A percentile compares a stretch with the other conserved stretches of the same genome.
Evolutionary conservation across 2,329 filamentous ascomycete genomes (phyloP).

Genomic region (Diaporthe capsici): DNA sequence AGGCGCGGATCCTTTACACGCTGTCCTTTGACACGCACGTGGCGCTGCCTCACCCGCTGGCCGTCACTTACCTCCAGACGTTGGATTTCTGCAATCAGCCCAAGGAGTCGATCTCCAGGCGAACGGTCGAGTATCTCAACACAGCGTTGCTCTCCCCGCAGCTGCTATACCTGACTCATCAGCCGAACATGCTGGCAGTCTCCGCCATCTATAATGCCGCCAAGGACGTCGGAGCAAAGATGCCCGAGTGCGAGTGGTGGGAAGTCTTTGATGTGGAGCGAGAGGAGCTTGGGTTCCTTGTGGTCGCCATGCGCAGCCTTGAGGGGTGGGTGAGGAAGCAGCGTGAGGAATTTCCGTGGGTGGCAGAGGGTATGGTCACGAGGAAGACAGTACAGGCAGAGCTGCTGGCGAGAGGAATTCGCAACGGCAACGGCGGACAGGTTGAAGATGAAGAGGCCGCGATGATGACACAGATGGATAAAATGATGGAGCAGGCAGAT

Average conservation of each 20-base stretch:
- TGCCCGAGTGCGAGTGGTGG: conserved; percentile 94
- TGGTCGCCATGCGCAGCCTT: conserved; percentile 86
- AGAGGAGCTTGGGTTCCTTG: conserved; percentile 93
- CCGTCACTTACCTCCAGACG: conserved; percentile 92
- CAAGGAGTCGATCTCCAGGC: conserved; percentile 69
- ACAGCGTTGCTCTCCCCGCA: conserved; percentile 88
- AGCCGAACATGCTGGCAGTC: conserved; percentile 86
- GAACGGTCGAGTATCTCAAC: conserved; percentile 85
- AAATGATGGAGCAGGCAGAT: conserved; percentile 50
- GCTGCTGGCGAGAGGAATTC: conserved; percentile 66
- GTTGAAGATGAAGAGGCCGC: conserved; percentile 43
- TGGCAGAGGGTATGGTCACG: conserved; percentile 67
- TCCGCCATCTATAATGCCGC: conserved; percentile 93
- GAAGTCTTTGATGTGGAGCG: conserved; percentile 97
- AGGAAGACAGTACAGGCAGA: conserved; percentile 71
- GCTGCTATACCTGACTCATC: conserved; percentile 90
- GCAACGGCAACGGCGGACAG: conserved; percentile 48
- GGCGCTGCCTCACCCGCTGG: conserved; percentile 86
- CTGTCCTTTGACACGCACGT: conserved; percentile 89
- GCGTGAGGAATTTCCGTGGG: conserved; percentile 66
- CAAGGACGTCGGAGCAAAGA: conserved; percentile 79
- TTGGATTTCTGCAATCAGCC: conserved; percentile 72
- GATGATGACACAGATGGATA: conserved; percentile 59
- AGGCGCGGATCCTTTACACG: conserved; percentile 81
- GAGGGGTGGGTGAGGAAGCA: conserved; percentile 77